phyloP scores from a whole-genome alignment of 1,139 yeast species.

The Saccharomyces pastorianus region DNA sequence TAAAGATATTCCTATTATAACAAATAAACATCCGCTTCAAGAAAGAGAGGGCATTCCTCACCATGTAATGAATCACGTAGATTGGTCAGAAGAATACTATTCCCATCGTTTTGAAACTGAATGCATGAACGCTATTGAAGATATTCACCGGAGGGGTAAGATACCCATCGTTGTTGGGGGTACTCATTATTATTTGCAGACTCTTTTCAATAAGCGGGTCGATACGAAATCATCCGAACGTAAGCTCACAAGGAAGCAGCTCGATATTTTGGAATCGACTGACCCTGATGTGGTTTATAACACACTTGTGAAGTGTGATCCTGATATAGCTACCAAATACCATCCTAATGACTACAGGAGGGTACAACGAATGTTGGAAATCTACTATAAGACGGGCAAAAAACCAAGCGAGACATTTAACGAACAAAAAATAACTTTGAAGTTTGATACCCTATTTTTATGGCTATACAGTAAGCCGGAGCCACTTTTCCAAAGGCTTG shows the following conservation, averaged over 20 bases:
- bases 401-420: constrained; percentile 65
- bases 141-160: constrained; percentile 62
- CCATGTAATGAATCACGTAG: constrained; percentile 78
- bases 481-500: constrained; percentile 55
- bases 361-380: constrained; percentile 71
- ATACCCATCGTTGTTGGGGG: constrained; percentile 91
- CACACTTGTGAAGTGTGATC: constrained; percentile 50
- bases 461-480: constrained; percentile 78
- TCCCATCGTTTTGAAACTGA: constrained; percentile 76
- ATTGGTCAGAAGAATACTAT: constrained; percentile 74
- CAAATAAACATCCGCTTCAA: constrained; percentile 80
- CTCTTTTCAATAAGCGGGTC: constrained; percentile 45
- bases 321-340: constrained; percentile 66
- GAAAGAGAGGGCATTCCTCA: constrained; percentile 73
- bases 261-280: constrained; percentile 44
- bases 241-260: constrained; percentile 39
- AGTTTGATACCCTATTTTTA: constrained; percentile 61
- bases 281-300: constrained; percentile 46
- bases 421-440: constrained; percentile 51
- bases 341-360: constrained; percentile 88
- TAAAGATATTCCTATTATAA: constrained; percentile 59
- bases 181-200: constrained; percentile 83
- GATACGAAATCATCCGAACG: constrained; percentile 11
- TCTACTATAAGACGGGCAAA: constrained; percentile 57
- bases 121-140: constrained; percentile 47